Base-by-base conservation (phyloP, 1,139 yeast genomes). In the Candida pseudocylindracea region DNA sequence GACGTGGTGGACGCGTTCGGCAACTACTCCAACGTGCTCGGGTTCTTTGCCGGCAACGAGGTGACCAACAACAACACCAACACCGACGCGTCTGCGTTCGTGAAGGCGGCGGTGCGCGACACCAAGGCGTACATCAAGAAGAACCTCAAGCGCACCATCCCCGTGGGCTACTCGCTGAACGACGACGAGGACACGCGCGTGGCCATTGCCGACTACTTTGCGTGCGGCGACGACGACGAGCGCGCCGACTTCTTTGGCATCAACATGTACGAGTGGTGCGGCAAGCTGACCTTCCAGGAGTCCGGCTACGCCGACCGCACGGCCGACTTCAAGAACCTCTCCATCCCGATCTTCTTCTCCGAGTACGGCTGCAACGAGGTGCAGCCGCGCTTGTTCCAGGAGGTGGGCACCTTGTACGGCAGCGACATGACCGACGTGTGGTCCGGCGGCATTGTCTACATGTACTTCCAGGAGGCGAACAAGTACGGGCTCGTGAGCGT, bases 31-130 rank as follows among this genome's bases (percentile, higher is more conserved):
- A 85, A 85, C 49, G 63, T 80, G 10, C 55, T 83, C 39, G 96
- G 93, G n/a, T 81, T 81, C 59, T 74, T 85, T 48, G 72, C 92
- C 31, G 95, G 95, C 46, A 85, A 85, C 50, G 95, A 85, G 58
- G 76, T 85, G 37, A 73, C 88, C 45, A 59, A 58, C 42, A 50
- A 50, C 35, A 45, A 43, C 12, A 38, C 53, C 28, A 83, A 85
- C 51, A 57, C 66, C 30, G 60, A 50, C 36, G 58, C 65, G 20
- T 68, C 91, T 28, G 93, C 95, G 3, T 85, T 76, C 48, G 68
- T 85, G 38, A 74, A 91, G 52, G 95, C 95, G 31, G 80, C 91
- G 28, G 73, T 80, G 44, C 73, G 96, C 53, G 96, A 85, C 51
- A 73, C 78, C 63, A 83, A 80, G 54, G 68, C 70, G 42, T 83